phyloP scores from a whole-genome alignment of 305 asterid species.

The Rubia peregrina region DNA sequence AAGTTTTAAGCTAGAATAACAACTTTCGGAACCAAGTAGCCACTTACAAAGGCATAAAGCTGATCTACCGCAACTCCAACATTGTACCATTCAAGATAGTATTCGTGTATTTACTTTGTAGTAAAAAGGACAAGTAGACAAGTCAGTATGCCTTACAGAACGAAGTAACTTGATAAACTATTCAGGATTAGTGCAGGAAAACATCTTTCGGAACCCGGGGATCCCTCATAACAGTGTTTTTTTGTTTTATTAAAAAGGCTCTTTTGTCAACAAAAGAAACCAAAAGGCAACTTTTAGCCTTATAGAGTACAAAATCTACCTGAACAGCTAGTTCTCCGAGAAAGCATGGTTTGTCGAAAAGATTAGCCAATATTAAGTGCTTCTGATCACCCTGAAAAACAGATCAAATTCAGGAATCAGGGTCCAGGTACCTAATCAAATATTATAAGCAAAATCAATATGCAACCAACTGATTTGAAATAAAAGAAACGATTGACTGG shows the following conservation, averaged over 20 bases:
- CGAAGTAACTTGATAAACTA: neutral
- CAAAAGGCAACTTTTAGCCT: neutral
- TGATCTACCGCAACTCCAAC: no score
- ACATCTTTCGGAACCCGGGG: neutral
- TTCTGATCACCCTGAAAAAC: conserved; percentile 61
- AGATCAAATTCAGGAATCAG: conserved; percentile 2
- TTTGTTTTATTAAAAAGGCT: neutral
- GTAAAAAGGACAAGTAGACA: no score
- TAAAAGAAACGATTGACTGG: neutral
- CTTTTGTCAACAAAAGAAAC: neutral
- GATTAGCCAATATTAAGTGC: conserved; percentile 72
- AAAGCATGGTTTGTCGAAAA: conserved; percentile 93
- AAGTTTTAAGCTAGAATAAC: neutral
- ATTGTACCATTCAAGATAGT: no score
- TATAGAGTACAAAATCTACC: conserved; percentile 31
- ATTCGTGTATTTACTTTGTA: no score
- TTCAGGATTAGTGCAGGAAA: neutral
- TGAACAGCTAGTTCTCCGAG: conserved; percentile 71
- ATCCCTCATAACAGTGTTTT: neutral
- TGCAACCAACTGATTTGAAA: neutral
- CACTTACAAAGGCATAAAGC: no score
- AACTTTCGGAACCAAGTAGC: neutral
- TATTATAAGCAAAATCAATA: neutral
- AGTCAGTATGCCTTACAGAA: no score
- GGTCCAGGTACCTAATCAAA: neutral